Evolutionary conservation across 176 grass and related monocot species (phyloP).

Genomic region (Juncus inflexus): DNA sequence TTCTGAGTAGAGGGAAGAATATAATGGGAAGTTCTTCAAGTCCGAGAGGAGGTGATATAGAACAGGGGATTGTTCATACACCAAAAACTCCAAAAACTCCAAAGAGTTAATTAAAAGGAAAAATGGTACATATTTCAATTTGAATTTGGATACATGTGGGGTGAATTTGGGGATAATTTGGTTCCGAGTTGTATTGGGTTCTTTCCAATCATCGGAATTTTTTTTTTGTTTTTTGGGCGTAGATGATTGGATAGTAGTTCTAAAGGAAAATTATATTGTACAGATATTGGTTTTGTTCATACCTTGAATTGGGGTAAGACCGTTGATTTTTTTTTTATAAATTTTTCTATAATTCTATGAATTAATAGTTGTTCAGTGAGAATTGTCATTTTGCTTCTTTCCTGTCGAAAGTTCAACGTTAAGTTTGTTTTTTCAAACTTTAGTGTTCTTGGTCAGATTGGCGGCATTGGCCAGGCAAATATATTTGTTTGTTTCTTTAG

Average conservation of each 20-base stretch:
- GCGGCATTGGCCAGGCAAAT: not conserved
- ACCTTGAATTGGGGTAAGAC: too few relatives aligned
- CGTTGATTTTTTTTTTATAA: too few relatives aligned
- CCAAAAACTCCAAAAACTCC: conserved; percentile 58
- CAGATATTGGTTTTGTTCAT: conserved; percentile 11
- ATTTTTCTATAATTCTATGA: too few relatives aligned
- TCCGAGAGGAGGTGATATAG: conserved; percentile 60
- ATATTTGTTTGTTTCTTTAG: too few relatives aligned
- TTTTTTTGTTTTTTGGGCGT: not conserved
- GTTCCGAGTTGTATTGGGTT: conserved; percentile 64
- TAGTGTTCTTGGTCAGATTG: not conserved
- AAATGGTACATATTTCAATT: conserved; percentile 26
- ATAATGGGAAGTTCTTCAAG: conserved; percentile 39
- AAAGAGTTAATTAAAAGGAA: conserved; percentile 30
- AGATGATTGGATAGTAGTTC: conserved; percentile 5
- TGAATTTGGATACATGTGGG: not conserved
- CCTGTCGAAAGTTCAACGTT: too few relatives aligned
- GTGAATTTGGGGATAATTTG: not conserved
- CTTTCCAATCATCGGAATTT: conserved; percentile 58
- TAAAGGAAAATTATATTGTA: conserved; percentile 1
- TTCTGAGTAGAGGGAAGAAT: conserved; percentile 68
- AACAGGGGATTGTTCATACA: conserved; percentile 53
- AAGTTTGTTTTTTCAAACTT: not conserved
- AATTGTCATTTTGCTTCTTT: too few relatives aligned
- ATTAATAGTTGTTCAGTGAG: too few relatives aligned